Evolutionary conservation across 306 rosid species (phyloP), one percentile per base, ranked within the genome.

Genomic region (Castanospermum australe): DNA sequence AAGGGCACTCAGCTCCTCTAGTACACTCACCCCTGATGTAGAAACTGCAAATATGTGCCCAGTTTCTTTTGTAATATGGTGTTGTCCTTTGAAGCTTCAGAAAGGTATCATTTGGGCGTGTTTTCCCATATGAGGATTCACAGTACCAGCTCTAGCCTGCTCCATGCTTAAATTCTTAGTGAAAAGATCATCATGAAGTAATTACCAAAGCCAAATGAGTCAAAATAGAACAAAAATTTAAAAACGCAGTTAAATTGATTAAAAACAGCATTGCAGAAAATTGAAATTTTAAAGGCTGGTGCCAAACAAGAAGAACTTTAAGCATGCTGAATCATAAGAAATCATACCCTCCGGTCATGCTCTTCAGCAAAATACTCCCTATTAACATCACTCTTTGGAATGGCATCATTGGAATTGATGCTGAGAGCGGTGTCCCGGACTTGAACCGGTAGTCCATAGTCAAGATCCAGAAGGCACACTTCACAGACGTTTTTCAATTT

Each of bases 81-180:
- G 94, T 83, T 30, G 98, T 90, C 86, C 97, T 89, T 81, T 94
- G 97, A 79, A 94, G 98, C 90, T 94, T 94, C 89, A 90, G 25
- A 77, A 94, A 90, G 48, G 98, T 94, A 81, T 94, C 98, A 79
- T 85, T 92, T 83, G 98, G 67, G 8, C 84, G 93, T 41, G 74
- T 92, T 86, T 94, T 94, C 50, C 98, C 97, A 38, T 41, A 92
- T 8, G 98, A 94, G 2, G 97, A 94, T 71, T 90, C 98, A 44
- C 92, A 90, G 87, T 83, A 82, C 97, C 98, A 79, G 98, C 97
- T 86, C 96, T 87, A 39, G 98, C 89, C 98, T 94, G 88, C 91
- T 89, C 35, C 59, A 50, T n/a, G 32, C 50, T 62, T 32, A 67
- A 7, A 25, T 39, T 57, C 14, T 80, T 65, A 75, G 52, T 45